Percentiles rank a stretch among this genome's conserved stretches.
These are phyloP conservation scores for Capsicum pubescens DNA, from an alignment of 257 asterid genomes.

Conservation along the genomic window DNA sequence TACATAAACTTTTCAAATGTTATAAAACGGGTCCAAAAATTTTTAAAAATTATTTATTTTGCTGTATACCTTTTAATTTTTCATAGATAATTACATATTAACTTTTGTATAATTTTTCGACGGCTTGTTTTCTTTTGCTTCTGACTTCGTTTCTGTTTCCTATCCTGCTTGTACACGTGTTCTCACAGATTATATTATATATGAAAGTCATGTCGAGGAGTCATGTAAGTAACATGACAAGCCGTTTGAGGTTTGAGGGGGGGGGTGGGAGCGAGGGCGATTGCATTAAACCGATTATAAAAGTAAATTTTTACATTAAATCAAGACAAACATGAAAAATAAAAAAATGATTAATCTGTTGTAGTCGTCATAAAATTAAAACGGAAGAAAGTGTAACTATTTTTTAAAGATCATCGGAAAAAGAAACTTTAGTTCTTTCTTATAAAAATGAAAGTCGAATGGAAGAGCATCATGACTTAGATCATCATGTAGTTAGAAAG, in stretches of 20 bases:
- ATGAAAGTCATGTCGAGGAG: background rate
- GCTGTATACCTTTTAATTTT: background rate
- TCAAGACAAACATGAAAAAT: background rate
- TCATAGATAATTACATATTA: background rate
- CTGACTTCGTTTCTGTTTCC: background rate
- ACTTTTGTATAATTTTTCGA: background rate
- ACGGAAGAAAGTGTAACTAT: background rate
- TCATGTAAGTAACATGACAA: background rate
- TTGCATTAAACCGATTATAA: background rate
- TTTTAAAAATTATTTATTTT: background rate
- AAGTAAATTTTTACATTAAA: background rate
- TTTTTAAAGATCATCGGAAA: background rate
- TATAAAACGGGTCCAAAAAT: background rate
- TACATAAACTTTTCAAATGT: background rate
- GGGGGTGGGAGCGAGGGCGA: no score
- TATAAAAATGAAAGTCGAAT: background rate
- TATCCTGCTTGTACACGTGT: background rate
- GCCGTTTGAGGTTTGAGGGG: no score
- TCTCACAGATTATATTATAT: background rate
- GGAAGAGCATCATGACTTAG: no score
- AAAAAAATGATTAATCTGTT: background rate
- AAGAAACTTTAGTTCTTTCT: background rate
- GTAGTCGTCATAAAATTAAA: background rate
- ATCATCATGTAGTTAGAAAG: no score
- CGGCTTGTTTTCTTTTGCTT: background rate